Percentiles rank a stretch among this genome's conserved stretches.
Conservation (phyloP, 805 yeast genomes). For the Sugiyamaella floridensis region DNA sequence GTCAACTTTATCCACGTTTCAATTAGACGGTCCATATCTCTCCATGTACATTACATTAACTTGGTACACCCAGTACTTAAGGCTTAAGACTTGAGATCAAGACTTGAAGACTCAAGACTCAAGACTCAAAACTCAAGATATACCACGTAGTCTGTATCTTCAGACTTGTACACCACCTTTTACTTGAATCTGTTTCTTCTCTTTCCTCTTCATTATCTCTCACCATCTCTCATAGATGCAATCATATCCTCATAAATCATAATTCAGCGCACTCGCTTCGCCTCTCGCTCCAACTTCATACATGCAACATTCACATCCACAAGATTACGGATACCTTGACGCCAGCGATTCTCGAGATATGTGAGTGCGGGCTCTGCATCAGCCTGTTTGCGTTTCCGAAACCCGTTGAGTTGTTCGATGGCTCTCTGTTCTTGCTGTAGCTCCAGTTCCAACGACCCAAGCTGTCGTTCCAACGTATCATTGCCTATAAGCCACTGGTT, state of each 20-base stretch:
- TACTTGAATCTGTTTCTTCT: too few species aligned
- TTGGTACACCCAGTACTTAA: neutral
- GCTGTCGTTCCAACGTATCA: conserved; percentile 23
- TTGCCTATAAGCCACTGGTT: conserved; percentile 30
- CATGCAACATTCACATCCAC: conserved; percentile 20
- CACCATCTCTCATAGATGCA: too few species aligned
- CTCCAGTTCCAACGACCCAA: conserved; percentile 18
- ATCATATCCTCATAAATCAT: neutral
- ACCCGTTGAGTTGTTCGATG: conserved; percentile 15
- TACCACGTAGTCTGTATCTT: neutral
- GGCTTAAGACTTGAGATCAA: too few species aligned
- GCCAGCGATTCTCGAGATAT: conserved; percentile 22
- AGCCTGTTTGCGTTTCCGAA: conserved; percentile 15
- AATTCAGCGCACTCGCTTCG: conserved; percentile 1
- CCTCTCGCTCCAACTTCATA: conserved; percentile 9
- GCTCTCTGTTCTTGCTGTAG: conserved; percentile 11
- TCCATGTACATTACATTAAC: neutral
- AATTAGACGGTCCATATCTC: neutral
- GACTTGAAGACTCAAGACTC: too few species aligned
- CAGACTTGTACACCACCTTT: neutral
- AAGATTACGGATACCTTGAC: conserved; percentile 12
- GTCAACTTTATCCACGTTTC: too few species aligned
- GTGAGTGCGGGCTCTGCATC: conserved; percentile 16
- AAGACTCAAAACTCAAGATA: neutral
- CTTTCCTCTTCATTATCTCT: too few species aligned